Evolutionary conservation across 176 grass and related monocot species (phyloP), one percentile per base, ranked within the genome.

Genomic region (Ampelocalamus luodianensis): DNA sequence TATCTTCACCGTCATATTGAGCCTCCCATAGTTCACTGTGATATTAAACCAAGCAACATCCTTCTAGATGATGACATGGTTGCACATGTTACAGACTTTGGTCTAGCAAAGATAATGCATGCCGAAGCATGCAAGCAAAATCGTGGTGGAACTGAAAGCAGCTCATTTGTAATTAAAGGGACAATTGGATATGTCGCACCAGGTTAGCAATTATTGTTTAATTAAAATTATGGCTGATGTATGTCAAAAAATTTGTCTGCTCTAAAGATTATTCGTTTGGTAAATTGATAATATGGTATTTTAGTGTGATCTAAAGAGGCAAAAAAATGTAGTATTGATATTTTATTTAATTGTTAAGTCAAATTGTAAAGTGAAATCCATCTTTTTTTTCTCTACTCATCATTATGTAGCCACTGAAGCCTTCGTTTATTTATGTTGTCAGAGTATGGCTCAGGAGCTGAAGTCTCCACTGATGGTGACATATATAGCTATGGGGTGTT

Each of bases 1-100:
- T 55, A 55, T 20, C 53, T 55, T 55, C 53, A 55, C 53, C 6
- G 8, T 55, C 53, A 55, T 55, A 8, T 55, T 55, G 53, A 22
- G 0, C 53, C 53, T 6, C 6, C 53, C 6, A 22, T 55, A 0
- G 53, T 55, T 71, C 88, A 90, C 32, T 86, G 83, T 76, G 88
- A 86, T 82, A 70, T 90, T n/a, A 90, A 90, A 60, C 88, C 83
- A 15, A 82, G 88, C 60, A 90, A 86, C 7, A 66, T 90, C 53
- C 83, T 90, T 81, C 83, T 90, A 6, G 83, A 76, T 59, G 77
- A 90, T 62, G 67, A 85, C 17, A 61, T 86, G 76, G 59, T 29
- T 55, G 53, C 53, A 22, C 53, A 55, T 22, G 18, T 55, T 55
- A 22, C 18, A 20, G 53, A 55, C 18, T 55, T 55, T 8, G 53